A percentile compares a stretch with the other conserved stretches of the same genome.
Conservation (phyloP, 108 stramenopile species). For the Nitzschia sp. region DNA sequence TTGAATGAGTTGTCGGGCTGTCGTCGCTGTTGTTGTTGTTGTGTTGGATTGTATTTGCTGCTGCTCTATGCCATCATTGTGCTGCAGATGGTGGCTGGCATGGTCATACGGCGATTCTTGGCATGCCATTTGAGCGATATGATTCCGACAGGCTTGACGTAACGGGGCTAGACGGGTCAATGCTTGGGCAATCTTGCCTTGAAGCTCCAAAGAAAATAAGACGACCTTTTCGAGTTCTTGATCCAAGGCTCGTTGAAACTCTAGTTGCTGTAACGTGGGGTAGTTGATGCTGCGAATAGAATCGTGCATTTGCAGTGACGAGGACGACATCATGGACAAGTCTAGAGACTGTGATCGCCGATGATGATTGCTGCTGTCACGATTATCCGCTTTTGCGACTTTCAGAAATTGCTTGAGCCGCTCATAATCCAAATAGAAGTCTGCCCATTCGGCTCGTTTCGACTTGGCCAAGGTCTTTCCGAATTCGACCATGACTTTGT, state of each 20-base stretch:
- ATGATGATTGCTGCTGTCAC: conserved; percentile 1
- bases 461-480: conserved; percentile 45
- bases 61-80: not conserved
- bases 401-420: conserved; percentile 49
- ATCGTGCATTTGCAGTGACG: not conserved
- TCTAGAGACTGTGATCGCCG: conserved; percentile 4
- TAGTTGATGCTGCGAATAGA: not conserved
- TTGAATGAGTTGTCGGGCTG: not conserved
- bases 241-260: conserved; percentile 55
- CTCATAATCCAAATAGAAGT: conserved; percentile 59
- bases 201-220: conserved; percentile 54
- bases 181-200: conserved; percentile 51
- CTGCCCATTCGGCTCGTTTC: conserved; percentile 48
- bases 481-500: conserved; percentile 69
- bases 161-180: conserved; percentile 11
- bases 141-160: conserved; percentile 19
- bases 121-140: conserved; percentile 2
- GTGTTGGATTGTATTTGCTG: not conserved
- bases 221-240: conserved; percentile 72
- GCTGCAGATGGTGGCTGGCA: not conserved
- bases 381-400: not conserved
- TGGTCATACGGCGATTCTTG: not conserved
- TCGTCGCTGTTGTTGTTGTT: not conserved
- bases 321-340: not conserved
- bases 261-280: conserved; percentile 1